phyloP scores from a whole-genome alignment of 1,284 basidiomycete genomes.

The Ustilago cynodontis region DNA sequence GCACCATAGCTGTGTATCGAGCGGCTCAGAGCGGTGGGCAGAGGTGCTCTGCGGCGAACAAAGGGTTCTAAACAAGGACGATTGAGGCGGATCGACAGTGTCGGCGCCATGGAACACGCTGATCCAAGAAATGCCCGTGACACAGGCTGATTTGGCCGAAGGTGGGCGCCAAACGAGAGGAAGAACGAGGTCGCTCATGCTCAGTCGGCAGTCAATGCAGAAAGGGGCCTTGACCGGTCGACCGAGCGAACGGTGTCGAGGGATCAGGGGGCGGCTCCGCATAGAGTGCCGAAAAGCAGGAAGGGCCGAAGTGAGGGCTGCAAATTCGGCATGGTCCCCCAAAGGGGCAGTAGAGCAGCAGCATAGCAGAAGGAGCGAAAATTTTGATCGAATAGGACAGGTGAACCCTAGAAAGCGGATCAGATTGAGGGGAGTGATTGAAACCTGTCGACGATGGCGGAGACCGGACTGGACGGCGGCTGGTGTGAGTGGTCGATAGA shows the following conservation, averaged over 20 bases:
- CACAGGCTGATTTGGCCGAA: conserved; percentile 36
- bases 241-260: conserved; percentile 20
- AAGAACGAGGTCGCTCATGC: not conserved
- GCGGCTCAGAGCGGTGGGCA: not conserved
- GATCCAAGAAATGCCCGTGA: conserved; percentile 46
- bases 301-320: conserved; percentile 13
- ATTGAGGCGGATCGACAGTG: conserved; percentile 43
- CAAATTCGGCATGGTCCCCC: conserved; percentile 1
- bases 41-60: conserved; percentile 33
- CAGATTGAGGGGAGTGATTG: conserved; percentile 6
- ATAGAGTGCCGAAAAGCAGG: not conserved
- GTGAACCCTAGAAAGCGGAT: conserved; percentile 37
- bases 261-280: conserved; percentile 15
- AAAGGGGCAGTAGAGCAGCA: not conserved
- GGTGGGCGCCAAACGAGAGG: conserved; percentile 22
- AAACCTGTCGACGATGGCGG: conserved; percentile 15
- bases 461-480: not conserved
- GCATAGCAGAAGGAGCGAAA: conserved; percentile 7
- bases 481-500: conserved; percentile 5
- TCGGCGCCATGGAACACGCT: conserved; percentile 22
- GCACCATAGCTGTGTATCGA: not conserved
- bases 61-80: conserved; percentile 19
- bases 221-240: conserved; percentile 4
- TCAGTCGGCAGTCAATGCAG: conserved; percentile 14
- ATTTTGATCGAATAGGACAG: conserved; percentile 9